Conservation (phyloP, 768 basidiomycete genomes). For the Hygrophoropsis aurantiaca region DNA sequence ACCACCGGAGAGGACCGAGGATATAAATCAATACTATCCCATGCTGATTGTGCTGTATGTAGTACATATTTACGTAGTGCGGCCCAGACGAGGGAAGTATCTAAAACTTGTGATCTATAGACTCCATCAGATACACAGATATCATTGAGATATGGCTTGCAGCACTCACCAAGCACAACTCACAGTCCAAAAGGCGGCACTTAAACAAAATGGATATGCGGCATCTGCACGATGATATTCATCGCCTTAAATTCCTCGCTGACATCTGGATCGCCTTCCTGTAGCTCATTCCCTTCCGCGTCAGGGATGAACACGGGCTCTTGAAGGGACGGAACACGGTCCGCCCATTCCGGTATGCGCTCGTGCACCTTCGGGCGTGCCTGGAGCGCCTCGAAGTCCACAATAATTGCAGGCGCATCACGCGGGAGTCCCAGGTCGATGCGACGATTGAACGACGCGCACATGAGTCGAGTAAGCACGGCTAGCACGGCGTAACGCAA, state of each 20-base stretch:
- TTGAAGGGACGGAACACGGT: too few relatives aligned
- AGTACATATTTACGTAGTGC: too few relatives aligned
- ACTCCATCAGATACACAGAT: too few relatives aligned
- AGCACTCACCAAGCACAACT: too few relatives aligned
- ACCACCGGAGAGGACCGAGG: too few relatives aligned
- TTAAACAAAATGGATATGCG: conserved; percentile 9
- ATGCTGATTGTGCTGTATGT: too few relatives aligned
- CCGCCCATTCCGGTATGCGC: conserved; percentile 25
- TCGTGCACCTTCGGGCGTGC: conserved; percentile 29
- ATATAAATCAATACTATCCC: too few relatives aligned
- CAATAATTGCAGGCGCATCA: conserved; percentile 32
- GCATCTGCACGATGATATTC: conserved; percentile 10
- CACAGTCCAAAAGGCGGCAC: too few relatives aligned
- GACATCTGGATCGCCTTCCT: conserved; percentile 5
- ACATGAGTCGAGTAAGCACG: conserved; percentile 26
- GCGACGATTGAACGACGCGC: conserved; percentile 24
- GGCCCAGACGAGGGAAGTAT: too few relatives aligned
- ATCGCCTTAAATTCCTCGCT: conserved; percentile 8
- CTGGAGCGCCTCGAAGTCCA: conserved; percentile 29
- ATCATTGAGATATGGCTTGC: not conserved
- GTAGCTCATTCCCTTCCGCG: conserved; percentile 5
- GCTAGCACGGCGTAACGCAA: conserved; percentile 26
- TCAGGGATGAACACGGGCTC: conserved; percentile 23
- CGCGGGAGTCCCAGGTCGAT: conserved; percentile 31
- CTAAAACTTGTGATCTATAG: too few relatives aligned